Conservation (phyloP, 768 basidiomycete species). For the Xerocomellus chrysenteron region DNA sequence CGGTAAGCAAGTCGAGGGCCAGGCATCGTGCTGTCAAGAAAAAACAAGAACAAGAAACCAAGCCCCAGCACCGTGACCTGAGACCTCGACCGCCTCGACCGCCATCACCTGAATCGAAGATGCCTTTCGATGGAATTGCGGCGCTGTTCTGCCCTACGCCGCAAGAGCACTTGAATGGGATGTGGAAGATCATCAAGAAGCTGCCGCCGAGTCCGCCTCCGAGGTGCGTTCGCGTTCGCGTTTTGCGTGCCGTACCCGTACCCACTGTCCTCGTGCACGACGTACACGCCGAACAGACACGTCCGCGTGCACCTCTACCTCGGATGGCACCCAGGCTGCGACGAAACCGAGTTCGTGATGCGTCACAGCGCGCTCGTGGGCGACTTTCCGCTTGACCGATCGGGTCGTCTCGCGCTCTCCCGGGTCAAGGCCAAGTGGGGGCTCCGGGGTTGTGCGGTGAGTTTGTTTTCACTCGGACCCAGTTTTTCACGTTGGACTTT, state of each 20-base stretch:
- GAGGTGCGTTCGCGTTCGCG: constrained; percentile 4
- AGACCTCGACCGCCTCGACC: no score
- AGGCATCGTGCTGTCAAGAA: neutral
- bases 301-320: constrained; percentile 34
- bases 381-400: constrained; percentile 26
- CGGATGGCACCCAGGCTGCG: constrained; percentile 28
- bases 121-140: constrained; percentile 12
- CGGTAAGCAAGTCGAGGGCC: no score
- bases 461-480: neutral
- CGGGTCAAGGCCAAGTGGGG: constrained; percentile 24
- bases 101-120: neutral
- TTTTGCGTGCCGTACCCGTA: no score
- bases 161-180: constrained; percentile 22
- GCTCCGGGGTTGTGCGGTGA: constrained; percentile 23
- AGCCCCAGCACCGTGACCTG: neutral
- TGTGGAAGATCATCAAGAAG: constrained; percentile 23
- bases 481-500: no score
- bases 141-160: constrained; percentile 15
- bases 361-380: constrained; percentile 26
- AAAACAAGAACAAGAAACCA: no score
- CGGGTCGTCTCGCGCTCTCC: constrained; percentile 18
- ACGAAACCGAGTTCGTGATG: constrained; percentile 31
- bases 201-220: constrained; percentile 19
- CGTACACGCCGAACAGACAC: constrained; percentile 14
- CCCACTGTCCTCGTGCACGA: no score